phyloP scores from a whole-genome alignment of 2,329 filamentous ascomycete genomes.

The Penicillium sp. region DNA sequence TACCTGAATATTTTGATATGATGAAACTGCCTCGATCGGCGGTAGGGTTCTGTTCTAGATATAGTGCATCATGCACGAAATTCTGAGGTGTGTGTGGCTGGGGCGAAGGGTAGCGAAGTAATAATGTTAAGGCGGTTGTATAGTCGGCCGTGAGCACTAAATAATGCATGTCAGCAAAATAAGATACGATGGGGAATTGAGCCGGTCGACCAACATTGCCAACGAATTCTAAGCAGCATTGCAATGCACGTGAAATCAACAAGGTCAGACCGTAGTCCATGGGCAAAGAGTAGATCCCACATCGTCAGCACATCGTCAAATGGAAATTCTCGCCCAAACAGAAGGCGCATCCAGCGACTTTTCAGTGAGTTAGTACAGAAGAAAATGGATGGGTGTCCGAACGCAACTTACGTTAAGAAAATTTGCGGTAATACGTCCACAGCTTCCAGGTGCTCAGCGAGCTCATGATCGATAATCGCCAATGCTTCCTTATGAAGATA shows the following conservation, averaged over 20 bases:
- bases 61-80: constrained; percentile 80
- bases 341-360: constrained; percentile 86
- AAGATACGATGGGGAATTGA: constrained; percentile 6
- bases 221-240: constrained; percentile 89
- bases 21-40: constrained; percentile 45
- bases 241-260: constrained; percentile 90
- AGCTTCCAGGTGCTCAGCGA: constrained; percentile 74
- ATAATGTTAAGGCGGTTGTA: constrained; percentile 74
- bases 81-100: constrained; percentile 67
- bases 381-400: neutral
- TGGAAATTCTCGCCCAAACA: constrained; percentile 91
- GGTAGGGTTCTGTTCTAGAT: constrained; percentile 47
- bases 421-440: constrained; percentile 95
- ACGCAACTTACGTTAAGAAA: constrained; percentile 73
- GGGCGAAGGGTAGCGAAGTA: constrained; percentile 79
- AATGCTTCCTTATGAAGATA: constrained; percentile 83
- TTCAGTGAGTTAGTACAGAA: constrained; percentile 12
- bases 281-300: constrained; percentile 89
- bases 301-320: constrained; percentile 80
- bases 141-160: constrained; percentile 84
- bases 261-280: constrained; percentile 75
- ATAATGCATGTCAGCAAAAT: constrained; percentile 20
- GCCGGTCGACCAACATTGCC: constrained; percentile 65
- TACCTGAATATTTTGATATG: constrained; percentile 50
- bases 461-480: constrained; percentile 74